These are phyloP conservation scores for Mortierella alpina DNA, from an alignment of 192 early-diverging fungal species.

Conservation along the genomic window DNA sequence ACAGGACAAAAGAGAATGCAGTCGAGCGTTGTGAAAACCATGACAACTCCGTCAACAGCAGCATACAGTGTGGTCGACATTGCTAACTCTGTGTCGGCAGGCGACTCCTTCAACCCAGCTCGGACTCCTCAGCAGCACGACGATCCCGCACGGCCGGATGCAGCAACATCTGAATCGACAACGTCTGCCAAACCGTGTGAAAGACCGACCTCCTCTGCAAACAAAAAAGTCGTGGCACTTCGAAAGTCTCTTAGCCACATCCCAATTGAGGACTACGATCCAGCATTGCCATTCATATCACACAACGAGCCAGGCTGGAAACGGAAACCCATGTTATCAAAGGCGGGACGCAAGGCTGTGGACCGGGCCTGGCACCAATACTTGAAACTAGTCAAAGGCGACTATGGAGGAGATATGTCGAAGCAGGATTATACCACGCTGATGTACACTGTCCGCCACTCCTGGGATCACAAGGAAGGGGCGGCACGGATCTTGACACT, in stretches of 20 bases:
- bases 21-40: conserved; percentile 31
- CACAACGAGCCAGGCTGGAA: not conserved
- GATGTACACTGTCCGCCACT: conserved; percentile 25
- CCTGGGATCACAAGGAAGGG: not conserved
- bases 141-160: not conserved
- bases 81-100: not conserved
- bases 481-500: conserved; percentile 14
- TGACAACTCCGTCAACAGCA: not conserved
- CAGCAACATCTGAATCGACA: not conserved
- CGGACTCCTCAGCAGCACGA: not conserved
- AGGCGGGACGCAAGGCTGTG: not conserved
- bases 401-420: not conserved
- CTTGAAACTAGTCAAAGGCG: not conserved
- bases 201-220: not conserved
- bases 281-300: conserved; percentile 8
- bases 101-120: not conserved
- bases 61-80: conserved; percentile 14
- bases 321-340: conserved; percentile 2
- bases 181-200: not conserved
- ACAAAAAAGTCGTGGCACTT: not conserved
- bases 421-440: conserved; percentile 29
- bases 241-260: conserved; percentile 8
- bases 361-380: not conserved
- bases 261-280: conserved; percentile 1
- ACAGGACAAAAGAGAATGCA: conserved; percentile 23